These are phyloP conservation scores for Gleditsia sinensis DNA, from an alignment of 306 rosid genomes.

Conservation along the genomic window DNA sequence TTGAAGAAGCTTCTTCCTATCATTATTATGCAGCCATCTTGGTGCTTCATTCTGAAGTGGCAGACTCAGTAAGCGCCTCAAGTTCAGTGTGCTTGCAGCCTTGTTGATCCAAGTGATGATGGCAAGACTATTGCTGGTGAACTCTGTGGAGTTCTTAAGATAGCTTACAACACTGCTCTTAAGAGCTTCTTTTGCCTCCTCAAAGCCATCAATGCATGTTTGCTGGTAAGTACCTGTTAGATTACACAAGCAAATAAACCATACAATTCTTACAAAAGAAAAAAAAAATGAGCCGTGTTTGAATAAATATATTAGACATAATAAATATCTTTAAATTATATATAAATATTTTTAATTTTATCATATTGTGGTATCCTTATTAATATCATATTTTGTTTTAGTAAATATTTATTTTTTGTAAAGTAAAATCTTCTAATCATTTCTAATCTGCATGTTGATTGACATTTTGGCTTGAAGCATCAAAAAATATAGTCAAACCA, in stretches of 20 bases:
- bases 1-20: constrained; percentile 32
- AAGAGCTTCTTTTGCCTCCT: constrained; percentile 36
- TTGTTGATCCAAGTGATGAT: constrained; percentile 57
- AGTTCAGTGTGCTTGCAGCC: constrained; percentile 32
- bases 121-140: constrained; percentile 81
- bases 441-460: too few relatives aligned
- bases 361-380: too few relatives aligned
- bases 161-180: constrained; percentile 8
- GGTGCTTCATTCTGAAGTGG: constrained; percentile 22
- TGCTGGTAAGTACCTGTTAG: constrained; percentile 63
- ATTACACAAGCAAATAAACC: neutral
- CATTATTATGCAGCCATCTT: constrained; percentile 37
- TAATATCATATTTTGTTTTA: too few relatives aligned
- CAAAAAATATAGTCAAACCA: too few relatives aligned
- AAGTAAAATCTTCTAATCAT: too few relatives aligned
- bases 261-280: neutral
- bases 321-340: too few relatives aligned
- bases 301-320: neutral
- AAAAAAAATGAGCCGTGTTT: too few relatives aligned
- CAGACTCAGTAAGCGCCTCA: constrained; percentile 32
- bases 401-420: too few relatives aligned
- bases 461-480: too few relatives aligned
- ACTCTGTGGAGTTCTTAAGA: constrained; percentile 63
- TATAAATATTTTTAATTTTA: too few relatives aligned
- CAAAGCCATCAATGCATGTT: constrained; percentile 69